Conservation (phyloP, 495 filamentous ascomycete species). For the Tuber melanosporum region DNA sequence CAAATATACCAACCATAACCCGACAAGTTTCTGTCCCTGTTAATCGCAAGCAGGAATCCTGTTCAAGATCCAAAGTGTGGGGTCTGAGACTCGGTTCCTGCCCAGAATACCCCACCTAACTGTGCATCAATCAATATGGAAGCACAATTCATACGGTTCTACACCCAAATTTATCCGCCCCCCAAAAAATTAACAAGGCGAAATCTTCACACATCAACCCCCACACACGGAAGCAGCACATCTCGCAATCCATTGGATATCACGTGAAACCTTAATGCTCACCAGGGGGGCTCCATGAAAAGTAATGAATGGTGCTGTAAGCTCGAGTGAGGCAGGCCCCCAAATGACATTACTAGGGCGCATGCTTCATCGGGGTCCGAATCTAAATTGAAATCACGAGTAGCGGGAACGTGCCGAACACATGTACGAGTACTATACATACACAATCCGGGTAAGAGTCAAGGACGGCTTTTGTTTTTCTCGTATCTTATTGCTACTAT, state of each 20-base stretch:
- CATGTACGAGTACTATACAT: background rate
- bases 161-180: background rate
- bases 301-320: background rate
- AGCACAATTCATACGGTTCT: background rate
- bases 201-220: background rate
- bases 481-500: background rate
- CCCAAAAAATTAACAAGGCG: background rate
- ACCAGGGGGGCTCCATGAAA: background rate
- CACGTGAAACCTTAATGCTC: background rate
- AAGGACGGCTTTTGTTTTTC: background rate
- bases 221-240: background rate
- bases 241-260: background rate
- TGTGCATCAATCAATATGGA: background rate
- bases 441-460: conserved; percentile 1
- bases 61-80: background rate
- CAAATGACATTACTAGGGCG: background rate
- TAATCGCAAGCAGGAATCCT: background rate
- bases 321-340: background rate
- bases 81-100: background rate
- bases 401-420: background rate
- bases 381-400: background rate
- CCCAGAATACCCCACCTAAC: background rate
- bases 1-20: background rate
- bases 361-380: background rate
- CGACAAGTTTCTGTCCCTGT: conserved; percentile 2